Conservation (phyloP, 441 rosid species). For the Adansonia rubrostipa region DNA sequence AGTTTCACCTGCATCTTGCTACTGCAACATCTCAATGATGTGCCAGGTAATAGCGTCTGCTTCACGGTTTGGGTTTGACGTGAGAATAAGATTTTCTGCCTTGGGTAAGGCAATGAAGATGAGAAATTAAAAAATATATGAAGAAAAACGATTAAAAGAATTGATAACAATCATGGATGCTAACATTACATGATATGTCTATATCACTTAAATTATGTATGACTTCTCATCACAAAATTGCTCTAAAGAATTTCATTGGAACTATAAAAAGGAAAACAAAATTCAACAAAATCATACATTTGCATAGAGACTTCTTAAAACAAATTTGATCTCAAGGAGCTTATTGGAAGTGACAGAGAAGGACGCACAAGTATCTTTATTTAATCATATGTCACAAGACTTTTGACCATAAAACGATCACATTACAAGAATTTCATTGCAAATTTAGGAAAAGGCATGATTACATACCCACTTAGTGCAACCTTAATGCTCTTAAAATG, state of each 20-base stretch:
- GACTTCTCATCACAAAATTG: conserved; percentile 1
- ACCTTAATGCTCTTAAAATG: conserved; percentile 94
- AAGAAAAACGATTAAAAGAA: conserved; percentile 22
- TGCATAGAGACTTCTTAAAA: not conserved
- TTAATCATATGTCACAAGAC: conserved; percentile 18
- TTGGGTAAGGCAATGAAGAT: conserved; percentile 60
- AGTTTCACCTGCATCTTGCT: conserved; percentile 81
- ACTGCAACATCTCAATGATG: conserved; percentile 94
- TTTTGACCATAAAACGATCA: conserved; percentile 6
- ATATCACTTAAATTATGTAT: conserved; percentile 22
- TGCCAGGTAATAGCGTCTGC: conserved; percentile 99
- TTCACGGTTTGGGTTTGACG: conserved; percentile 99
- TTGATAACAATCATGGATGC: conserved; percentile 4
- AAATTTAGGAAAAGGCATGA: conserved; percentile 21
- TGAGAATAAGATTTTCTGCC: conserved; percentile 93
- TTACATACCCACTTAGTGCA: conserved; percentile 74
- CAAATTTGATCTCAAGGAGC: not conserved
- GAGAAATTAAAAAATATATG: conserved; percentile 42
- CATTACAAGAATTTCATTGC: conserved; percentile 16
- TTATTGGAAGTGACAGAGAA: not conserved
- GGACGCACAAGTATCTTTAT: not conserved
- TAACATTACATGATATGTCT: conserved; percentile 13
- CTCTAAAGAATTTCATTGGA: conserved; percentile 19
- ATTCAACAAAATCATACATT: conserved; percentile 46
- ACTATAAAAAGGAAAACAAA: conserved; percentile 20